Conservation (phyloP, 139 green algal genomes). For the Parachlorella kessleri region DNA sequence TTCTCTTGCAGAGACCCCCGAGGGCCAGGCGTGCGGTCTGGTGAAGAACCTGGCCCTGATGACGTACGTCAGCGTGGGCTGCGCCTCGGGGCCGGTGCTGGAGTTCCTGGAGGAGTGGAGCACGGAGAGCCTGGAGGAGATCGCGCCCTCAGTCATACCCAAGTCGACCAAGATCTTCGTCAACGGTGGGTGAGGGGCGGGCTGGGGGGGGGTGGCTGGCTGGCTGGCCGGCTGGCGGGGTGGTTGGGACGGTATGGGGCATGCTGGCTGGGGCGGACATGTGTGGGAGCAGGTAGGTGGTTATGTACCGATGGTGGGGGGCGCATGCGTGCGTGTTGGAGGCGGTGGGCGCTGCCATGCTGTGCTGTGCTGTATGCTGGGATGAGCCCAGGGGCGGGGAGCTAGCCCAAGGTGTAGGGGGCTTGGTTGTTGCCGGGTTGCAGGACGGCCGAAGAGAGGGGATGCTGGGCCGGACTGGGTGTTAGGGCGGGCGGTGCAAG, state of each 20-base stretch:
- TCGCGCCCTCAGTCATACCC: slow-evolving; percentile 66
- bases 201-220: too few relatives aligned
- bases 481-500: too few relatives aligned
- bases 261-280: too few relatives aligned
- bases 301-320: too few relatives aligned
- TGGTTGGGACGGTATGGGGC: too few relatives aligned
- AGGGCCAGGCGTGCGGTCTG: slow-evolving; percentile 93
- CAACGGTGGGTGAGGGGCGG: slow-evolving; percentile 58
- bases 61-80: slow-evolving; percentile 86
- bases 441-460: too few relatives aligned
- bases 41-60: slow-evolving; percentile 99
- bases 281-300: too few relatives aligned
- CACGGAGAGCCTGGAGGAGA: slow-evolving; percentile 82
- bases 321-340: background rate
- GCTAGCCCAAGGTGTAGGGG: too few relatives aligned
- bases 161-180: slow-evolving; percentile 85
- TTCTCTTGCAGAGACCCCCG: slow-evolving; percentile 86
- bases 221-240: too few relatives aligned
- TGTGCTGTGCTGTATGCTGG: background rate
- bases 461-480: too few relatives aligned
- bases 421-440: too few relatives aligned
- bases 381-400: background rate
- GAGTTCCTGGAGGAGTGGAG: slow-evolving; percentile 84
- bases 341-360: background rate
- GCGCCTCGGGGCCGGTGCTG: slow-evolving; percentile 64